phyloP scores from a whole-genome alignment of 1,284 basidiomycete genomes.

The Ganoderma lingzhi region DNA sequence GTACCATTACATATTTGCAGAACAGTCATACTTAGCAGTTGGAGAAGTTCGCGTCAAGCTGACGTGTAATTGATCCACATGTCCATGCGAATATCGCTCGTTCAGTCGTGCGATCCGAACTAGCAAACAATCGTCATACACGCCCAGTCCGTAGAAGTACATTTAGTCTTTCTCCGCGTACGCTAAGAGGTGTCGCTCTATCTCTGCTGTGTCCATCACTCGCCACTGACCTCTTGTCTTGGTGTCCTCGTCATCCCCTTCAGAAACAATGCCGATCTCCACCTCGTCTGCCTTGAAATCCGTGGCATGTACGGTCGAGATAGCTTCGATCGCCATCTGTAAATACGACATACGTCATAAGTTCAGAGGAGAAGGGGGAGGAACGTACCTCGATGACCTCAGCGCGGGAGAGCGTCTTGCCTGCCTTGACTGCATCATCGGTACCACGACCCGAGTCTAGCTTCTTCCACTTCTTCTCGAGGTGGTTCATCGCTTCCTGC shows the following conservation, averaged over 20 bases:
- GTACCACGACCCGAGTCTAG: conserved; percentile 78
- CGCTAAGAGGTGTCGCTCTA: conserved; percentile 86
- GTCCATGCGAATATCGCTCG: neutral
- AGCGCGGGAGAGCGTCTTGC: conserved; percentile 67
- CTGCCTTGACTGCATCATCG: conserved; percentile 77
- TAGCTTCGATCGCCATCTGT: conserved; percentile 93
- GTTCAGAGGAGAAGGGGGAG: conserved; percentile 1
- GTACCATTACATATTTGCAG: conserved; percentile 7
- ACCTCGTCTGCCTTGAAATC: conserved; percentile 95
- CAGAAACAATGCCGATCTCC: conserved; percentile 86
- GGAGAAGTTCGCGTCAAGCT: neutral
- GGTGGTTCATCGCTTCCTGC: conserved; percentile 97
- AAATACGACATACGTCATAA: too few relatives aligned
- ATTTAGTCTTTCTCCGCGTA: conserved; percentile 92
- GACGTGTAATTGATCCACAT: neutral
- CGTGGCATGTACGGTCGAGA: conserved; percentile 92
- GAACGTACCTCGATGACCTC: conserved; percentile 86
- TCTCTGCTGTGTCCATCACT: conserved; percentile 84
- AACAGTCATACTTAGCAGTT: neutral
- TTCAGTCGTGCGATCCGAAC: neutral
- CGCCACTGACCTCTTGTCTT: conserved; percentile 83
- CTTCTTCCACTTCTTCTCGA: conserved; percentile 99
- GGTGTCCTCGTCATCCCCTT: conserved; percentile 68
- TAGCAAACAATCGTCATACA: neutral
- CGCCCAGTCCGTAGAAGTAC: conserved; percentile 30